Evolutionary conservation across 305 asterid genomes (phyloP).

Genomic region (Fraxinus velutina): DNA sequence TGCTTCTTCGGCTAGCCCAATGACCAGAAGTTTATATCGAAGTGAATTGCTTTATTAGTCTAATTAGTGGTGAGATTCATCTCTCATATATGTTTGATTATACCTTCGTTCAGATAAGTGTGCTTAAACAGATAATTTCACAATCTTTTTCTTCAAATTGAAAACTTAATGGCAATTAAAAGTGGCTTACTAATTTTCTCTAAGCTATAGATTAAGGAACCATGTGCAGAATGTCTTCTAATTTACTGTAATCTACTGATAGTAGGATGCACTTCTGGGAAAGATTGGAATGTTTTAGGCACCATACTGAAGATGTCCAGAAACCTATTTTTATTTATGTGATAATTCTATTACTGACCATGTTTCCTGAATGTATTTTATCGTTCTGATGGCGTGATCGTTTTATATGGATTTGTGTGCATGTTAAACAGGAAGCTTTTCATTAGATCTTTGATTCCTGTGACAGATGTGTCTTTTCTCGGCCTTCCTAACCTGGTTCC

Average conservation of each 20-base stretch:
- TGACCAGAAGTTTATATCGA: not conserved
- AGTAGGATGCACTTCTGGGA: not conserved
- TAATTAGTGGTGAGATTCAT: not conserved
- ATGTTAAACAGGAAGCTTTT: not conserved
- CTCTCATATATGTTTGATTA: not conserved
- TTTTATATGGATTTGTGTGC: not conserved
- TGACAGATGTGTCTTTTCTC: not conserved
- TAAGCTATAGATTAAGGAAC: not conserved
- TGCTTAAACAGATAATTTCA: not conserved
- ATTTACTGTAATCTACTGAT: not conserved
- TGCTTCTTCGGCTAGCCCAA: not conserved
- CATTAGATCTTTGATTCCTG: not conserved
- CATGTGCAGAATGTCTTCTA: not conserved
- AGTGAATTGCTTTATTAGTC: conserved; percentile 1
- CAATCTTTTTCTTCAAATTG: conserved; percentile 1
- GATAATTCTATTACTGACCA: not conserved
- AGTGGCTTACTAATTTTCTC: not conserved
- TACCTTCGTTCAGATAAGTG: not conserved
- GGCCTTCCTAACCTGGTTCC: not conserved
- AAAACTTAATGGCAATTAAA: not conserved
- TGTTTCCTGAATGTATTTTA: not conserved
- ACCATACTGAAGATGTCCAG: not conserved
- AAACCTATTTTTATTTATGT: not conserved
- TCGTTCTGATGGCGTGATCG: not conserved
- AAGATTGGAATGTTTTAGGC: not conserved